Evolutionary conservation across 2,329 filamentous ascomycete genomes (phyloP).

Genomic region (Neonectria coccinea): DNA sequence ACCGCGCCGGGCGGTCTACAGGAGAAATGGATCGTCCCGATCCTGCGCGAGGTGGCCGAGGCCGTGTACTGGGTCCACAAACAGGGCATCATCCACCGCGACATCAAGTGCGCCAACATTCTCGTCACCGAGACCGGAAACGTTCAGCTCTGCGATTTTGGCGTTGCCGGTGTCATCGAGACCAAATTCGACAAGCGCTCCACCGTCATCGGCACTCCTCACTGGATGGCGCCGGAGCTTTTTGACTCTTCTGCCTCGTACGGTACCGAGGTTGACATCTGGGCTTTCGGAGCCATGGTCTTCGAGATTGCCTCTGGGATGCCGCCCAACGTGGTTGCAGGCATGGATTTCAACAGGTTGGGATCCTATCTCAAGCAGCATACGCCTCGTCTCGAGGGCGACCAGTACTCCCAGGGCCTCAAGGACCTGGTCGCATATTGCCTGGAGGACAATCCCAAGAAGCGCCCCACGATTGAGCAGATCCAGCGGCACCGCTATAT

Average conservation of each 20-base stretch:
- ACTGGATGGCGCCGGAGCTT: slow-evolving; percentile 89
- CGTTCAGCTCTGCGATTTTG: slow-evolving; percentile 87
- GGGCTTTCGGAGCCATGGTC: slow-evolving; percentile 85
- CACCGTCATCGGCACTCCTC: slow-evolving; percentile 84
- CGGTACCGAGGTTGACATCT: slow-evolving; percentile 82
- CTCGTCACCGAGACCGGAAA: slow-evolving; percentile 80
- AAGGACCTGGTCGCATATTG: slow-evolving; percentile 80
- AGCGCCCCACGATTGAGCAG: slow-evolving; percentile 76
- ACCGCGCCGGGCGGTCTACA: slow-evolving; percentile 73
- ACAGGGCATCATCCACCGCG: slow-evolving; percentile 76
- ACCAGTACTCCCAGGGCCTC: slow-evolving; percentile 75
- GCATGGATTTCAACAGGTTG: slow-evolving; percentile 60
- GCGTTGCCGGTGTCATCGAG: slow-evolving; percentile 83
- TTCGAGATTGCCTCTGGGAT: slow-evolving; percentile 84
- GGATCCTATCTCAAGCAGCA: slow-evolving; percentile 70
- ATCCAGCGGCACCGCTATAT: slow-evolving; percentile 79
- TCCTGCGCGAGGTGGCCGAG: slow-evolving; percentile 73
- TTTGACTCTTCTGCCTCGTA: slow-evolving; percentile 74
- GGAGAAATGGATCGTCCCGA: slow-evolving; percentile 77
- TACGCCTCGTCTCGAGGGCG: slow-evolving; percentile 76
- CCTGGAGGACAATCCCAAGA: slow-evolving; percentile 74
- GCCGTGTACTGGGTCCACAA: slow-evolving; percentile 76
- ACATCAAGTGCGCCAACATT: slow-evolving; percentile 83
- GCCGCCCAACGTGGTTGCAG: slow-evolving; percentile 75
- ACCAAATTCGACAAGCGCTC: slow-evolving; percentile 80